Evolutionary conservation across 768 basidiomycete species (phyloP).

Genomic region (Botryobasidium botryosum): DNA sequence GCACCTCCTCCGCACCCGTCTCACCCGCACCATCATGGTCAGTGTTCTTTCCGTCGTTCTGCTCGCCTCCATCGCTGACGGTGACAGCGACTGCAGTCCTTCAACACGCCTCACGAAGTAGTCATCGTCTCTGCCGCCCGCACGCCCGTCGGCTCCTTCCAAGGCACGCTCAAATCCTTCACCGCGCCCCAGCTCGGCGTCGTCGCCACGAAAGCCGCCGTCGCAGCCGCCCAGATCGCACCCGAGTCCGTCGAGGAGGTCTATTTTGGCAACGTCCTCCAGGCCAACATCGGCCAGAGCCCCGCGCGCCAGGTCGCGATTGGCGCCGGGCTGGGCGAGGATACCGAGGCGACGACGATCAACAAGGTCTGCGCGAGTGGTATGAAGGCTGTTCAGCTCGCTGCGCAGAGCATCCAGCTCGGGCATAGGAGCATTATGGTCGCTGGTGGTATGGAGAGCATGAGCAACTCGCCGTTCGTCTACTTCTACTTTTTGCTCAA

Average conservation of each 20-base stretch:
- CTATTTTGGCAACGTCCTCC: constrained; percentile 95
- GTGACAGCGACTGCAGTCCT: constrained; percentile 16
- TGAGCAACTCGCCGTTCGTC: constrained; percentile 95
- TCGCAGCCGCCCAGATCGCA: constrained; percentile 62
- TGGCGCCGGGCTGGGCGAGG: constrained; percentile 60
- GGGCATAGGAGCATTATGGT: constrained; percentile 77
- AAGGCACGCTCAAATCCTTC: constrained; percentile 73
- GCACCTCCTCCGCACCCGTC: constrained; percentile 4
- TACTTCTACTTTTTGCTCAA: constrained; percentile 6
- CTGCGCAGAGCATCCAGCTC: constrained; percentile 72
- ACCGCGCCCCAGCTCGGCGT: constrained; percentile 85
- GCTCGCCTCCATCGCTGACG: not conserved
- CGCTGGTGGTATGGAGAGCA: constrained; percentile 98
- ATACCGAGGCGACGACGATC: constrained; percentile 93
- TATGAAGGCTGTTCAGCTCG: constrained; percentile 89
- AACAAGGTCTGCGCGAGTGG: constrained; percentile 99
- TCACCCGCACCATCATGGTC: constrained; percentile 13
- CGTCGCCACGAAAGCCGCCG: constrained; percentile 78
- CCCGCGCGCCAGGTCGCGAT: constrained; percentile 98
- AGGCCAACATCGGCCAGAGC: constrained; percentile 92
- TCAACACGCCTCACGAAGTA: constrained; percentile 45
- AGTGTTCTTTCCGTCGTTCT: constrained; percentile 2
- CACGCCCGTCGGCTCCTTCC: constrained; percentile 87
- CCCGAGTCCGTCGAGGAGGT: constrained; percentile 82
- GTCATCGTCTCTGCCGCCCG: constrained; percentile 89